phyloP scores from a whole-genome alignment of 169 alveolate genomes.

The Theileria sp. region DNA sequence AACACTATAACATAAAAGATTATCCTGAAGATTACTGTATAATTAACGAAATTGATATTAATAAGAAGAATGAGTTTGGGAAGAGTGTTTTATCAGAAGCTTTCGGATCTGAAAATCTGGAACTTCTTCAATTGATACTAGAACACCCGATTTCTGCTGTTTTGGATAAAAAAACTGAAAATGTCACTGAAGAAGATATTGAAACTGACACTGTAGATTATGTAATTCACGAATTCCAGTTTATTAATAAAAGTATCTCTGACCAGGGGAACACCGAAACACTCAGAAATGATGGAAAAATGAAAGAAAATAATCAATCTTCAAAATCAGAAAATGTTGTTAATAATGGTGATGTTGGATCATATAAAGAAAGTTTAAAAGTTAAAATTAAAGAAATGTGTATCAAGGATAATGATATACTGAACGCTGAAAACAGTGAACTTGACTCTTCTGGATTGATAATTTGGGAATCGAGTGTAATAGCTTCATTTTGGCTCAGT shows the following conservation, averaged over 20 bases:
- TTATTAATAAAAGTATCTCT: background rate
- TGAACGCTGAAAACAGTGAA: conserved; percentile 37
- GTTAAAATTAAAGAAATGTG: conserved; percentile 46
- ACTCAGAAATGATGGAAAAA: background rate
- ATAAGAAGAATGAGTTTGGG: conserved; percentile 54
- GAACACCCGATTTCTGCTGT: conserved; percentile 67
- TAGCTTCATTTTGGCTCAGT: conserved; percentile 66
- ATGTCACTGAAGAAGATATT: background rate
- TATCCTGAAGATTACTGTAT: conserved; percentile 16
- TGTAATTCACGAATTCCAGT: conserved; percentile 4
- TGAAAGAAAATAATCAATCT: background rate
- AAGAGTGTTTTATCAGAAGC: conserved; percentile 71
- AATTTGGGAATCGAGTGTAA: conserved; percentile 73
- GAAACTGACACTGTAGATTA: background rate
- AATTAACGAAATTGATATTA: conserved; percentile 45
- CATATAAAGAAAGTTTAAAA: background rate
- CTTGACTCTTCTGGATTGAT: conserved; percentile 69
- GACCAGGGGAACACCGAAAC: background rate
- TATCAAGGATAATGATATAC: conserved; percentile 25
- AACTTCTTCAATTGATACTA: conserved; percentile 67
- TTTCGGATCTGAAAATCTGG: conserved; percentile 62
- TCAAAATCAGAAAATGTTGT: conserved; percentile 2
- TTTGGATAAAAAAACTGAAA: conserved; percentile 18
- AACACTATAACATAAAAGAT: conserved; percentile 17
- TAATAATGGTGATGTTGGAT: conserved; percentile 9